Evolutionary conservation across 306 rosid species (phyloP).

Genomic region (Calophaca sinica): DNA sequence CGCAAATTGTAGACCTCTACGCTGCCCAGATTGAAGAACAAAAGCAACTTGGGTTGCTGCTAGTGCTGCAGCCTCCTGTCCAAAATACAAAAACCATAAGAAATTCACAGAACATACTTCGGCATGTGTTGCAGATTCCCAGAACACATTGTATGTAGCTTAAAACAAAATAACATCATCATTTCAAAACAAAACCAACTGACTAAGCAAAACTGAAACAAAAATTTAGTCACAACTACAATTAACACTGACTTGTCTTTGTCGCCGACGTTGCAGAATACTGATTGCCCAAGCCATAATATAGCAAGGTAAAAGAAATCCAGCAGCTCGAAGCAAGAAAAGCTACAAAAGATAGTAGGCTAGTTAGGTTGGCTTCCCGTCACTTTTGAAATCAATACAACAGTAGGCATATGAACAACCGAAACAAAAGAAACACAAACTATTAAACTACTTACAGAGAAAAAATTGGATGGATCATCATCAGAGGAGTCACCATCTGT

Average conservation of each 20-base stretch:
- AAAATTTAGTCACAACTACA: conserved; percentile 38
- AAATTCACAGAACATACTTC: not conserved
- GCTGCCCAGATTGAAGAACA: conserved; percentile 89
- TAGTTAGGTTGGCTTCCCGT: conserved; percentile 36
- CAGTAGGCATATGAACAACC: conserved; percentile 22
- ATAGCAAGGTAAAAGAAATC: conserved; percentile 97
- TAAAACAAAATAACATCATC: conserved; percentile 46
- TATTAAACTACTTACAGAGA: conserved; percentile 76
- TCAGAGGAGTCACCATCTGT: conserved; percentile 67
- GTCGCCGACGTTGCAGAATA: conserved; percentile 93
- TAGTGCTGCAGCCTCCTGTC: conserved; percentile 94
- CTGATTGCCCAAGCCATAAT: conserved; percentile 99
- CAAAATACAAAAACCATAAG: conserved; percentile 32
- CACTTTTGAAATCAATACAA: not conserved
- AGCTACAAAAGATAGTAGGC: conserved; percentile 60
- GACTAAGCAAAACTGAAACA: conserved; percentile 31
- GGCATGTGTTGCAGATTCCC: not conserved
- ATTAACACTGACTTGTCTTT: conserved; percentile 75
- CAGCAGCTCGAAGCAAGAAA: conserved; percentile 95
- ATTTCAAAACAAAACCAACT: conserved; percentile 34
- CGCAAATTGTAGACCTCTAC: conserved; percentile 81
- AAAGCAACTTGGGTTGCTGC: conserved; percentile 99
- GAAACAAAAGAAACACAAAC: not conserved
- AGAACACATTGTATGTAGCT: conserved; percentile 13
- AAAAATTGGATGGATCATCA: conserved; percentile 75